Percentiles rank a stretch among this genome's conserved stretches.
Conservation (phyloP, 1,284 basidiomycete genomes). For the Naganishia cerealis region DNA sequence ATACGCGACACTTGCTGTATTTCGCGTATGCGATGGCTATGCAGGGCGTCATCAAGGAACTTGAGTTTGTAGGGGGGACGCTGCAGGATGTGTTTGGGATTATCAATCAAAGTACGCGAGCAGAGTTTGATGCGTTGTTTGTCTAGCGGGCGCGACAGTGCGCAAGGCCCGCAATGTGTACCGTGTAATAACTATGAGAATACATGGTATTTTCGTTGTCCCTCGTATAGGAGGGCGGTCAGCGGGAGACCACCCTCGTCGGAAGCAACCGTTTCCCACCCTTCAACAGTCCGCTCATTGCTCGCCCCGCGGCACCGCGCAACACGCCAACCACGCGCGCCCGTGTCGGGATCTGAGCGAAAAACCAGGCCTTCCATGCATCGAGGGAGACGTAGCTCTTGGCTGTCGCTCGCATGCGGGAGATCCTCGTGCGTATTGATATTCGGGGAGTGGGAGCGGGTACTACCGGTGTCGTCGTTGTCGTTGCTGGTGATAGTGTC, state of each 20-base stretch:
- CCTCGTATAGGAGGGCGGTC: neutral
- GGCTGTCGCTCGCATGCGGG: neutral
- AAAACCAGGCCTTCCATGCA: constrained; percentile 9
- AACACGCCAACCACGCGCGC: neutral
- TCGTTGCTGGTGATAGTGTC: no score
- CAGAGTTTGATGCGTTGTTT: constrained; percentile 32
- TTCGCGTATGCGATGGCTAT: constrained; percentile 92
- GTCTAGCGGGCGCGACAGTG: neutral
- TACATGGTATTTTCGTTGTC: neutral
- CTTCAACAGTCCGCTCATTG: neutral
- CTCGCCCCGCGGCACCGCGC: neutral
- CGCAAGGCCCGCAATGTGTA: no score
- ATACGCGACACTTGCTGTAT: constrained; percentile 79
- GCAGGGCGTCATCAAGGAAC: constrained; percentile 80
- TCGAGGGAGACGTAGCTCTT: neutral
- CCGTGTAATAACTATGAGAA: no score
- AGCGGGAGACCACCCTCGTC: neutral
- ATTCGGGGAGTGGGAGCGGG: neutral
- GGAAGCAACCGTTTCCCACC: neutral
- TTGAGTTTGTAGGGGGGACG: constrained; percentile 72
- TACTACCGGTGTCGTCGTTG: neutral
- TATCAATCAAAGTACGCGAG: constrained; percentile 37
- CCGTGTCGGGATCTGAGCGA: constrained; percentile 2
- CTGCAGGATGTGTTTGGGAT: constrained; percentile 86
- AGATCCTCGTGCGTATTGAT: neutral